phyloP scores from a whole-genome alignment of 2,329 filamentous ascomycete genomes.

The Aspergillus luchuensis region DNA sequence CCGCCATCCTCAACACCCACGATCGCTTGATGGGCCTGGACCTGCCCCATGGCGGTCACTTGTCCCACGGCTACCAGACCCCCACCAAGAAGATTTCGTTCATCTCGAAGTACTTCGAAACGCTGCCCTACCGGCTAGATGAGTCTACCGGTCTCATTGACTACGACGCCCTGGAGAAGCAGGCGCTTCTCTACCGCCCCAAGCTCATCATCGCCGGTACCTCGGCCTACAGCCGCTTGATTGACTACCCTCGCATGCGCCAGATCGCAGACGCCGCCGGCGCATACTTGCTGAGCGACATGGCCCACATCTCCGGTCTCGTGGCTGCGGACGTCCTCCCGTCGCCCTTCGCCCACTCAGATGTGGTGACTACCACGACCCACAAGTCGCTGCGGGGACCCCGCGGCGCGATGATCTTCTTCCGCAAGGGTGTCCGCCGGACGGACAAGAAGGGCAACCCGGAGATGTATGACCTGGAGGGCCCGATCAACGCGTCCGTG shows the following conservation, averaged over 20 bases:
- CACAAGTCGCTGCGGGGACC: conserved; percentile 98
- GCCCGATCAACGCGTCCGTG: conserved; percentile 97
- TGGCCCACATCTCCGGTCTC: conserved; percentile 97
- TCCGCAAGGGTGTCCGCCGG: conserved; percentile 92
- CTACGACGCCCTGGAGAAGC: conserved; percentile 89
- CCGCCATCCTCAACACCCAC: conserved; percentile 91
- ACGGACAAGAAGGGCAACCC: conserved; percentile 91
- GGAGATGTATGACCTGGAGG: conserved; percentile 88
- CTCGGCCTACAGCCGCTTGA: conserved; percentile 95
- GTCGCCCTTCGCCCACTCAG: conserved; percentile 87
- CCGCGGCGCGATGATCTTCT: conserved; percentile 99
- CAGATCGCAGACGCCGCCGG: conserved; percentile 91
- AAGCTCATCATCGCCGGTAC: conserved; percentile 97
- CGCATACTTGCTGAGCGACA: conserved; percentile 94
- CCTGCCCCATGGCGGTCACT: conserved; percentile 88
- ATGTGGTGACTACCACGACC: conserved; percentile 97
- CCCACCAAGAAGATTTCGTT: conserved; percentile 95
- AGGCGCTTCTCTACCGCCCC: conserved; percentile 87
- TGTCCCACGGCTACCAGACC: conserved; percentile 97
- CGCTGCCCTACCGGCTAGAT: conserved; percentile 86
- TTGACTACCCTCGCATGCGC: conserved; percentile 95
- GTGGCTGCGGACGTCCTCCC: conserved; percentile 92
- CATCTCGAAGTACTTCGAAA: conserved; percentile 99
- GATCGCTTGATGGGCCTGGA: conserved; percentile 97
- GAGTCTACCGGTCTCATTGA: conserved; percentile 87